Percentiles rank a stretch among this genome's conserved stretches.
These are phyloP conservation scores for Chrysosporium queenslandicum DNA, from an alignment of 2,329 filamentous ascomycete species.

Conservation along the genomic window DNA sequence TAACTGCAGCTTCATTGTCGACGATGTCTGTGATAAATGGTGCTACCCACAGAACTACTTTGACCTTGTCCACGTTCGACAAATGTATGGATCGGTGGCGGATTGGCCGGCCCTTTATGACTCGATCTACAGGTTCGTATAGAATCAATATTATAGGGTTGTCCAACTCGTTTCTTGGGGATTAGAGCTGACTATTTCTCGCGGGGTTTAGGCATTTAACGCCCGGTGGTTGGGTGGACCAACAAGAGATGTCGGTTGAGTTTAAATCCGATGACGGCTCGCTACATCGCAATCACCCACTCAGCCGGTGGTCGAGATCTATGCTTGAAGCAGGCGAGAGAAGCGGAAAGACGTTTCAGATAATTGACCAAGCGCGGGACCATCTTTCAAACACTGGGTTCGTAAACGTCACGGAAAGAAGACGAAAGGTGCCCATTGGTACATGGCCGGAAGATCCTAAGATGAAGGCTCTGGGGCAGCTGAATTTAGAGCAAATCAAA, in stretches of 20 bases:
- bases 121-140: slow-evolving; percentile 17
- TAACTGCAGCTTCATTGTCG: slow-evolving; percentile 60
- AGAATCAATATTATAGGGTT: not conserved
- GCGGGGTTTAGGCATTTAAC: slow-evolving; percentile 17
- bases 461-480: slow-evolving; percentile 4
- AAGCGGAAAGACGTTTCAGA: slow-evolving; percentile 26
- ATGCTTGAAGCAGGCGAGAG: slow-evolving; percentile 25
- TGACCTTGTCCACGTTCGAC: slow-evolving; percentile 44
- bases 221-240: slow-evolving; percentile 23
- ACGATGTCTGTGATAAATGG: slow-evolving; percentile 52
- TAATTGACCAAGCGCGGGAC: slow-evolving; percentile 18
- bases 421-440: slow-evolving; percentile 25
- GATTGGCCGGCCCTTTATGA: slow-evolving; percentile 22
- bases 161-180: not conserved
- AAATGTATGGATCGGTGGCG: slow-evolving; percentile 20
- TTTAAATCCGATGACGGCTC: slow-evolving; percentile 22
- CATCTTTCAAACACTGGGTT: slow-evolving; percentile 26
- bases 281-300: slow-evolving; percentile 20
- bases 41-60: slow-evolving; percentile 39
- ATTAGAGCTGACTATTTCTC: not conserved
- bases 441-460: slow-evolving; percentile 21
- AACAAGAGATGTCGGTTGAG: slow-evolving; percentile 23
- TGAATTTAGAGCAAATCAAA: slow-evolving; percentile 8
- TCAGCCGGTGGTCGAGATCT: slow-evolving; percentile 22
- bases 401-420: slow-evolving; percentile 23